Base-by-base conservation (phyloP, 2,329 filamentous ascomycete species). In the Gnomoniopsis smithogilvyi region DNA sequence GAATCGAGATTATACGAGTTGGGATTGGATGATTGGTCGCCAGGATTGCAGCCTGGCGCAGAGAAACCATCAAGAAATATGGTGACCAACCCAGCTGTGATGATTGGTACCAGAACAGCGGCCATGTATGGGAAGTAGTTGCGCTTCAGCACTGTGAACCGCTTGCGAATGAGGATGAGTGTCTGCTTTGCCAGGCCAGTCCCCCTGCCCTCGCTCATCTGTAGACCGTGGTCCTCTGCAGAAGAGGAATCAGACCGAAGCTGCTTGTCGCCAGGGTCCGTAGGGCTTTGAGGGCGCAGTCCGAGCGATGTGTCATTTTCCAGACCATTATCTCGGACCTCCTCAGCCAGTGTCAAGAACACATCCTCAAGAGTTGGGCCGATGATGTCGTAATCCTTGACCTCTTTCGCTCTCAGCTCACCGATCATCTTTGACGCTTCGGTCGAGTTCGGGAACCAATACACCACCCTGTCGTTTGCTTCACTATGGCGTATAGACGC, bases 341-440 rank as follows among this genome's bases (percentile, higher is more conserved):
- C 92, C 67, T 94, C 90, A 0, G 92, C 91, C 43, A 96, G 80
- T 64, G 91, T 88, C 24, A 97, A 76, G 72, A 97, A 97, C 0
- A 96, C 92, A 65, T 96, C 92, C 70, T 97, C 94, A 45, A 97
- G 92, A 0, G 91, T 96, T 0, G 93, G 94, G 0, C 92, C 92
- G 17, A 89, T 90, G 64, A 96, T 90, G 59, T 92, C 87, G 70
- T 96, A 96, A 59, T 96, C 89, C 17, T 80, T 79, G 45, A 96
- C 80, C 0, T 85, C 85, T 1, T 80, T 76, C 1, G 78, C 73
- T 69, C 96, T 89, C 1, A 97, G 78, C 11, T 80, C 73, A 51
- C 82, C 80, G 63, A 96, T 89, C 49, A 94, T 88, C 3, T 80
- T 74, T 0, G 91, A 89, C 0, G 91, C 91, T 49, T 88, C 79